phyloP scores from a whole-genome alignment of 768 basidiomycete genomes.

The Leccinum uliginosum region DNA sequence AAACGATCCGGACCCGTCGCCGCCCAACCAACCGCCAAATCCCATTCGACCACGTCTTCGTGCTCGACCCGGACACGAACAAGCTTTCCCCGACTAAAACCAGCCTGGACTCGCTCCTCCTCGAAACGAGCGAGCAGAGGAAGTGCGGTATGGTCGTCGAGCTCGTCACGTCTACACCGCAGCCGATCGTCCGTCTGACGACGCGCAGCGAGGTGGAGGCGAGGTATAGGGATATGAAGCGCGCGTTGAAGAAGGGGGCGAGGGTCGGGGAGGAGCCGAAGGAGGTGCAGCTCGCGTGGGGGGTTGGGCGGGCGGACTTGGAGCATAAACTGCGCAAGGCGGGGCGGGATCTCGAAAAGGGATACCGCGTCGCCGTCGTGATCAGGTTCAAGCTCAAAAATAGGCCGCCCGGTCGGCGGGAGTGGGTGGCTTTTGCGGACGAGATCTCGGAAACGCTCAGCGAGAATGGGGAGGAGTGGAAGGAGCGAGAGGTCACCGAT shows the following conservation, averaged over 20 bases:
- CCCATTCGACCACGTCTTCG: conserved; percentile 36
- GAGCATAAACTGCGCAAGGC: conserved; percentile 63
- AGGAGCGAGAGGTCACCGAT: conserved; percentile 36
- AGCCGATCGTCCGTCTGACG: conserved; percentile 59
- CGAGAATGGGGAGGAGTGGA: conserved; percentile 55
- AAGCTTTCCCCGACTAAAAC: conserved; percentile 33
- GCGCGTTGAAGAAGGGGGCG: conserved; percentile 30
- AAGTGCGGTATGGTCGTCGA: conserved; percentile 40
- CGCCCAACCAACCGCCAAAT: conserved; percentile 40
- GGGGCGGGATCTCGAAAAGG: conserved; percentile 54
- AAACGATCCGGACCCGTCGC: background rate
- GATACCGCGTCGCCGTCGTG: conserved; percentile 51
- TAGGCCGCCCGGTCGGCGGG: conserved; percentile 30
- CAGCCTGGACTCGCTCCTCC: conserved; percentile 41
- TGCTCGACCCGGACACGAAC: conserved; percentile 45
- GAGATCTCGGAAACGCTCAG: conserved; percentile 39
- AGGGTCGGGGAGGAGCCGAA: conserved; percentile 39
- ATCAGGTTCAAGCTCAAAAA: conserved; percentile 49
- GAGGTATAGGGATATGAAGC: conserved; percentile 35
- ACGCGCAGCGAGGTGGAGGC: conserved; percentile 41
- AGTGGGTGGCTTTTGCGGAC: conserved; percentile 43
- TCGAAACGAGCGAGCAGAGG: conserved; percentile 41
- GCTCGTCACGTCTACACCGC: conserved; percentile 46
- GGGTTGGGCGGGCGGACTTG: conserved; percentile 52
- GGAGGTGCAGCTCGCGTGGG: conserved; percentile 74